phyloP scores from a whole-genome alignment of 164 flowering plant genomes.

The Kingdonia uniflora region DNA sequence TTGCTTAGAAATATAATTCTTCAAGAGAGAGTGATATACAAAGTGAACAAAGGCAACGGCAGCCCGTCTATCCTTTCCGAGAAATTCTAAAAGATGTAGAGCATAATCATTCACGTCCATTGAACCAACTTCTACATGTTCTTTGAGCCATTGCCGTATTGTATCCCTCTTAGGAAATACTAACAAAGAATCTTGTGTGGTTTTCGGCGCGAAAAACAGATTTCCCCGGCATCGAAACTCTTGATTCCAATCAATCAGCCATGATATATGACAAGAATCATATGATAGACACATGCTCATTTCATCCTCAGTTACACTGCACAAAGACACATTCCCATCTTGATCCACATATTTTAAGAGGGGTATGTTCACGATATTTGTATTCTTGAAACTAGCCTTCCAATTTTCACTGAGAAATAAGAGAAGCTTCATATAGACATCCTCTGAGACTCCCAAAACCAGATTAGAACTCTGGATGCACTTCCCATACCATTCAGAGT shows the following conservation, averaged over 20 bases:
- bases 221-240: conserved; percentile 20
- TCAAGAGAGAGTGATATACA: conserved; percentile 27
- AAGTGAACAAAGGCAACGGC: conserved; percentile 33
- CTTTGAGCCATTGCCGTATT: conserved; percentile 26
- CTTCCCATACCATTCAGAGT: conserved; percentile 41
- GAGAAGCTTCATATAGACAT: conserved; percentile 10
- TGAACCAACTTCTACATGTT: conserved; percentile 8
- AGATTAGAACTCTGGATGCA: conserved; percentile 44
- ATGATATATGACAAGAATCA: conserved; percentile 10
- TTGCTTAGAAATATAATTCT: conserved; percentile 9
- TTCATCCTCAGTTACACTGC: conserved; percentile 6
- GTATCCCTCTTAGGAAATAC: conserved; percentile 8
- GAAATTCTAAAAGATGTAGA: neutral
- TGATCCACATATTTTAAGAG: conserved; percentile 6
- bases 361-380: conserved; percentile 3
- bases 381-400: neutral
- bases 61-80: conserved; percentile 13
- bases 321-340: conserved; percentile 4
- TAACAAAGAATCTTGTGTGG: conserved; percentile 21
- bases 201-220: conserved; percentile 23
- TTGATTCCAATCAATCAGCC: conserved; percentile 44
- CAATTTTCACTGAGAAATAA: conserved; percentile 8
- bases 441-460: conserved; percentile 20
- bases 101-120: conserved; percentile 25
- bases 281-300: conserved; percentile 11